Base-by-base conservation (phyloP, 345 rosid genomes). In the Acer negundo region DNA sequence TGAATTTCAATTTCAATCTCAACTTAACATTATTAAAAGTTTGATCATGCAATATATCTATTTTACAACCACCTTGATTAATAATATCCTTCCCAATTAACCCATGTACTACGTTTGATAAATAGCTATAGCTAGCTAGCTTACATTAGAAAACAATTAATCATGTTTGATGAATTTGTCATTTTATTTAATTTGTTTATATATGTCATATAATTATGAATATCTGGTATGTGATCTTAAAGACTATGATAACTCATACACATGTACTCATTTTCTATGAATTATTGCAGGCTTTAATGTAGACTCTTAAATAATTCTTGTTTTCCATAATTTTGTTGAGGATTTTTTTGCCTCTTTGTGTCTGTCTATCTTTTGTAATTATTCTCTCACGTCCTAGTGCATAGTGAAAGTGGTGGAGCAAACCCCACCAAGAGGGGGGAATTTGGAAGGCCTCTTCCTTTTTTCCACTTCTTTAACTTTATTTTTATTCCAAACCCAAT, bases 401-500 rank as follows among this genome's bases (percentile, higher is more conserved):
- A 51, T 46, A 62, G 84, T 79, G 82, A 81, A 79, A 84, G 83
- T 84, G 83, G 65, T 72, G 62, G 53, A 73, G 78, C 69, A 82
- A 86, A 86, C 87, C 92, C 87, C 88, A 83, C 87, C 82, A 65
- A 42, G 49, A 24, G 22, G 67, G 81, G 78, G 72, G 80, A 82
- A 87, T 82, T 84, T 82, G 74, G 86, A 83, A 79, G 83, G 75
- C 76, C 77, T 78, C 80, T 78, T 75, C 66, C 72, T 82, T 79
- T 82, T 77, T 53, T 26, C 56, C 76, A 53, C 44, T 77, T 67
- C 55, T 77, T 74, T 59, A 62, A 49, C 80, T 76, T 89, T 87
- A 78, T 65, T 78, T 65, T 78, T 78, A 85, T 89, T 89, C 89
- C 84, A 82, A 87, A 83, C 86, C 85, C 83, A 86, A 80, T 72